Evolutionary conservation across 2,329 filamentous ascomycete genomes (phyloP).

Genomic region (Tolypocladium ophioglossoides): DNA sequence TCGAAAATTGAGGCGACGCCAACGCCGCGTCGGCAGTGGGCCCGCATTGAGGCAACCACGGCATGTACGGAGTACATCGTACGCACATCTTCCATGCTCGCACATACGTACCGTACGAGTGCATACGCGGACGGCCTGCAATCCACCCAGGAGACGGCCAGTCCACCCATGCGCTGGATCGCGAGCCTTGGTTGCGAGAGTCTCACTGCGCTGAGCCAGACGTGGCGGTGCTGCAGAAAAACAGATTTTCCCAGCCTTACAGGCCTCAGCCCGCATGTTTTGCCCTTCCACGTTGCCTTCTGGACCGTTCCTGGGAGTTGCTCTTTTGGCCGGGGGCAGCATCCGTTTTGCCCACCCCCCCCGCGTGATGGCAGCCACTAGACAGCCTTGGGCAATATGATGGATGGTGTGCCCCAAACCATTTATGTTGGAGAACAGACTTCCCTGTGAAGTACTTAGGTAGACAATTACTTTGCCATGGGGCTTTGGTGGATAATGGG

Average conservation of each 20-base stretch:
- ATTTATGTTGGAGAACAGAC: neutral
- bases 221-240: neutral
- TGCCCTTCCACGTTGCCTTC: neutral
- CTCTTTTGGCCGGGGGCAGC: neutral
- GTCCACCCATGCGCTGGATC: neutral
- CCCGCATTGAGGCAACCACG: neutral
- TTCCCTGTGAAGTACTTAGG: neutral
- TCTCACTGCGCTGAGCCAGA: neutral
- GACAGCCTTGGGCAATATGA: constrained; percentile 2
- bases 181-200: neutral
- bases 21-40: constrained; percentile 1
- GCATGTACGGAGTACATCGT: neutral
- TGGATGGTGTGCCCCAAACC: neutral
- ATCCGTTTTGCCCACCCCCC: constrained; percentile 1
- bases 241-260: neutral
- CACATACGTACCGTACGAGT: neutral
- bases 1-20: constrained; percentile 5
- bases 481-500: neutral
- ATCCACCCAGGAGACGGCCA: neutral
- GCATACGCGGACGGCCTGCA: neutral
- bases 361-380: neutral
- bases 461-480: neutral
- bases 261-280: neutral
- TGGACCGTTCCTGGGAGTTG: constrained; percentile 1
- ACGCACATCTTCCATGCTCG: neutral